Percentiles rank a stretch among this genome's conserved stretches.
Conservation (phyloP, 768 basidiomycete genomes). For the Mycena sanguinolenta region DNA sequence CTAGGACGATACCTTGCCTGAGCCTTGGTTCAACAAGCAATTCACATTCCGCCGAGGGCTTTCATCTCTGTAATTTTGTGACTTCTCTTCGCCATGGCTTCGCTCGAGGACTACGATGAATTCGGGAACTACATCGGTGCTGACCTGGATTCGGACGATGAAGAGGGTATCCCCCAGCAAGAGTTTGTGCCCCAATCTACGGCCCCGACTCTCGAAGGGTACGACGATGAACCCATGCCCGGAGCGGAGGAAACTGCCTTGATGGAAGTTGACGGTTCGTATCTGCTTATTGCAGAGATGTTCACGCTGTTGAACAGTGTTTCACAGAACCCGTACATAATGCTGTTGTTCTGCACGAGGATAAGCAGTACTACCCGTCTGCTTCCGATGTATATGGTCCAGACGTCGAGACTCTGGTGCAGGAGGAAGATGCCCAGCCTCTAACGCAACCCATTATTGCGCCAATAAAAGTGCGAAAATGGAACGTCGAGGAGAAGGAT, state of each 20-base stretch:
- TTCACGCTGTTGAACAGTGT: slow-evolving; percentile 39
- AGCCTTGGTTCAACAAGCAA: background rate
- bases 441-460: slow-evolving; percentile 95
- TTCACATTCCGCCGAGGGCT: background rate
- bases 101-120: slow-evolving; percentile 70
- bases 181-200: slow-evolving; percentile 57
- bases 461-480: slow-evolving; percentile 94
- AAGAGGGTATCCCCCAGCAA: slow-evolving; percentile 69
- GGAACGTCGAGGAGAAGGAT: slow-evolving; percentile 94
- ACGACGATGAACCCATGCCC: slow-evolving; percentile 77
- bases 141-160: slow-evolving; percentile 92
- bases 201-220: slow-evolving; percentile 82
- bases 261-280: slow-evolving; percentile 89
- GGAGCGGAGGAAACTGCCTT: slow-evolving; percentile 71
- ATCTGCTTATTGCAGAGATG: slow-evolving; percentile 26
- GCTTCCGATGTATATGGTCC: slow-evolving; percentile 93
- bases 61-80: background rate
- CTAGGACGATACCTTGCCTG: background rate
- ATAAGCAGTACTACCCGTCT: slow-evolving; percentile 98
- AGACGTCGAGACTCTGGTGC: slow-evolving; percentile 96
- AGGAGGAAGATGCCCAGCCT: slow-evolving; percentile 98
- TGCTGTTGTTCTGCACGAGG: slow-evolving; percentile 92
- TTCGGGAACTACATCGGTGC: slow-evolving; percentile 78
- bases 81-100: slow-evolving; percentile 56
- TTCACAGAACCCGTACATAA: slow-evolving; percentile 79